Evolutionary conservation across 352 stramenopile species (phyloP), one percentile per base, ranked within the genome.

Genomic region (Aphanomyces invadans): DNA sequence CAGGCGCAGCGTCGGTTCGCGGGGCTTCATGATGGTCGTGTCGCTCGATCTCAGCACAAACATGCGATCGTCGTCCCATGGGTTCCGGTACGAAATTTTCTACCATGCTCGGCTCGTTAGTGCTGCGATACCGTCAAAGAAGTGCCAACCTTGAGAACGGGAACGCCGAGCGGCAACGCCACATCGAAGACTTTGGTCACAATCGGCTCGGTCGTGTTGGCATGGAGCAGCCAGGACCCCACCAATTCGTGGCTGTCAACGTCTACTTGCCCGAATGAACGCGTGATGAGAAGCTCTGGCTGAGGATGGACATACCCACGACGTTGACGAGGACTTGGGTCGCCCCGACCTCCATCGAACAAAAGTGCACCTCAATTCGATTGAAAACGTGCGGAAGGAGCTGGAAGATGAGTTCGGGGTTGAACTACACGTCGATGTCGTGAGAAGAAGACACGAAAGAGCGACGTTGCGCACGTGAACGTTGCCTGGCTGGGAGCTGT

Each of bases 111-210:
- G 23, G 54, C 19, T 44, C 54, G 19, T n/a, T 59, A 19, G 10
- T 64, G 33, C 15, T 36, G 7, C 12, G 11, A 10, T 61, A 21
- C 38, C 45, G 17, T 44, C 19, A 46, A 0, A 25, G 15, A 32
- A n/a, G 29, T 33, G 9, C 9, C 19, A 48, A 67, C 60, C 49
- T 91, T 98, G 66, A 95, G 86, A 11, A 83, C 78, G 3, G 76
- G 72, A 25, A 80, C 74, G 31, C 65, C 73, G 2, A 76, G 36
- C 2, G 84, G 80, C 19, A 98, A 63, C 17, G 71, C 61, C 21
- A 98, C 80, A 26, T 95, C 91, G 74, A 97, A 98, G 55, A 87
- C 91, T 71, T 97, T 97, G 46, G 87, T 97, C 61, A 98, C 87
- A 1, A 80, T 62, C 11, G 92, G 92, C 32, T 83, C 69, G 7